Conservation (phyloP, 2,329 filamentous ascomycete genomes). For the Chaetoscypha palmicola region DNA sequence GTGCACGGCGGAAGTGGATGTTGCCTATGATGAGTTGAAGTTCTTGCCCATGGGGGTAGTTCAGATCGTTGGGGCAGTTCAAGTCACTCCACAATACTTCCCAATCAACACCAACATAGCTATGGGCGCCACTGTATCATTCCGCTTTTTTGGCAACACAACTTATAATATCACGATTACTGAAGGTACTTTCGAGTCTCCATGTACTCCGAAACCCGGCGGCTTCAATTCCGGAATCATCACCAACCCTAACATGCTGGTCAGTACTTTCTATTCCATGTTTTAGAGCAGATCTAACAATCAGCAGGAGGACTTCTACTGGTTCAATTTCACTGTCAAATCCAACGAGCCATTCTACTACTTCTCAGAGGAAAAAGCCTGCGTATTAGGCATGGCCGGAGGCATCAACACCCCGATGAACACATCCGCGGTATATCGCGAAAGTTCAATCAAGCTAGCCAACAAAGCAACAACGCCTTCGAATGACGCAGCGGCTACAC, state of each 20-base stretch:
- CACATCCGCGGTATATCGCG: background rate
- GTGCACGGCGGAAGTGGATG: no score
- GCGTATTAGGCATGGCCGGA: constrained; percentile 1
- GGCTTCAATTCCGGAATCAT: constrained; percentile 2
- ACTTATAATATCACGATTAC: background rate
- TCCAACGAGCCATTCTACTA: constrained; percentile 2
- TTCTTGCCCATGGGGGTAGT: background rate
- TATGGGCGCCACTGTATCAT: background rate
- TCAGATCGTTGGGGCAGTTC: background rate
- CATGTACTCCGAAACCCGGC: background rate
- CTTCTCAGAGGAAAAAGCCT: background rate
- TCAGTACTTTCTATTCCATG: no score
- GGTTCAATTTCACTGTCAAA: background rate
- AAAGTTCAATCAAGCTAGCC: background rate
- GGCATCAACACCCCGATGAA: constrained; percentile 1
- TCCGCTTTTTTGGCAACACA: background rate
- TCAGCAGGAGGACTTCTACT: background rate
- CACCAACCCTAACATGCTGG: background rate
- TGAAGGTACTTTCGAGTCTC: background rate
- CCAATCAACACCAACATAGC: background rate
- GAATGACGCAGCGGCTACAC: background rate
- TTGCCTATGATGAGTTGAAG: no score
- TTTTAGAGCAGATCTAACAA: background rate
- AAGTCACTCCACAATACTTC: background rate
- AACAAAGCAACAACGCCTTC: background rate